These are phyloP conservation scores for Ustilaginoidea virens DNA, from an alignment of 2,329 filamentous ascomycete genomes.

Conservation along the genomic window DNA sequence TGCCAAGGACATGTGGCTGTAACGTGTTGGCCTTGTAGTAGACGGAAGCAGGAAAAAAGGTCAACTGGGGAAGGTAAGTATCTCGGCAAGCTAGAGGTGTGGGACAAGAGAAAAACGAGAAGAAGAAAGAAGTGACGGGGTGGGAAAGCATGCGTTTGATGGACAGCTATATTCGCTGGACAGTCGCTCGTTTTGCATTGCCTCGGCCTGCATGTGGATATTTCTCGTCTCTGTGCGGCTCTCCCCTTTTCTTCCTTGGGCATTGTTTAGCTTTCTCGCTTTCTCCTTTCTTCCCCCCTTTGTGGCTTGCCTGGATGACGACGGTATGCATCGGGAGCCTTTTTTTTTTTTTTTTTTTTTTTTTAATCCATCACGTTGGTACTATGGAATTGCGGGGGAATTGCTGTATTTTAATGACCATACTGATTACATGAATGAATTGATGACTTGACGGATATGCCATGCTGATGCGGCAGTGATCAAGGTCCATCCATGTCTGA, in stretches of 20 bases:
- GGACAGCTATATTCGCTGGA: too few species aligned
- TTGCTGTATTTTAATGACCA: neutral
- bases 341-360: slow-evolving; percentile 9
- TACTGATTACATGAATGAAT: slow-evolving; percentile 20
- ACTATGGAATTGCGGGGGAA: neutral
- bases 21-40: slow-evolving; percentile 1
- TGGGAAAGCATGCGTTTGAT: too few species aligned
- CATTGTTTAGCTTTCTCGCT: slow-evolving; percentile 5
- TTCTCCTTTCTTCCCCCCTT: slow-evolving; percentile 9
- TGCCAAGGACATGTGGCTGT: slow-evolving; percentile 17
- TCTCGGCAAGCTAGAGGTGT: neutral
- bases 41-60: too few species aligned
- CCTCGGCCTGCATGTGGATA: too few species aligned
- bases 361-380: slow-evolving; percentile 7
- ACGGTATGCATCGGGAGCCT: too few species aligned
- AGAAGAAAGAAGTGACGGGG: too few species aligned
- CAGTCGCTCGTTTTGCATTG: too few species aligned
- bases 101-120: neutral
- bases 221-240: too few species aligned
- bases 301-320: too few species aligned
- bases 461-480: neutral
- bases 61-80: too few species aligned
- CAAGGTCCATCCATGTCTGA: too few species aligned
- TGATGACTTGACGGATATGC: slow-evolving; percentile 18
- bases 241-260: neutral